Percentiles rank a stretch among this genome's conserved stretches.
Evolutionary conservation across 768 basidiomycete genomes (phyloP).

Genomic region (Suillus tomentosus): DNA sequence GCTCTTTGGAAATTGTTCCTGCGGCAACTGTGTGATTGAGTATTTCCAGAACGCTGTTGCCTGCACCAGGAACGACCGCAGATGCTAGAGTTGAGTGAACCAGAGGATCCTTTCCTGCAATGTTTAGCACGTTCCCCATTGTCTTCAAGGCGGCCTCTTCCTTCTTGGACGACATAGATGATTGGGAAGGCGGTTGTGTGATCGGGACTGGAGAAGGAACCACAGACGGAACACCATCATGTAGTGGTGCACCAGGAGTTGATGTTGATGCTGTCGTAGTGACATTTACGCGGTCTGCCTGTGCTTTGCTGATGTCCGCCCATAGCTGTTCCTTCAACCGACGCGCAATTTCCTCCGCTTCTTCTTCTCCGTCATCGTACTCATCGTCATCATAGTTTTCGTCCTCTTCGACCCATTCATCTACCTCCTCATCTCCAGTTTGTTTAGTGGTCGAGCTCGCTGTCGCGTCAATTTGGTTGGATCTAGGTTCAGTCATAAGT

Average conservation of each 20-base stretch:
- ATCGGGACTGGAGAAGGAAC: neutral
- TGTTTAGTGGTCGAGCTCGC: neutral
- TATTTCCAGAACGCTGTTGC: slow-evolving; percentile 57
- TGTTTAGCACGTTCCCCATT: slow-evolving; percentile 61
- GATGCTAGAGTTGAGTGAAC: slow-evolving; percentile 57
- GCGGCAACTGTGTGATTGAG: slow-evolving; percentile 51
- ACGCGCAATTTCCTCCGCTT: slow-evolving; percentile 74
- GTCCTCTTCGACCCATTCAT: slow-evolving; percentile 44
- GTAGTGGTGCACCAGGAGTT: slow-evolving; percentile 1
- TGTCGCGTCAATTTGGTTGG: neutral
- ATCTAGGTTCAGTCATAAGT: slow-evolving; percentile 3
- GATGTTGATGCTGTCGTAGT: slow-evolving; percentile 16
- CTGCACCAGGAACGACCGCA: slow-evolving; percentile 48
- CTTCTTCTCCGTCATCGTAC: slow-evolving; percentile 62
- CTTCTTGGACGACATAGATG: slow-evolving; percentile 37
- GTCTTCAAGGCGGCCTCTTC: slow-evolving; percentile 64
- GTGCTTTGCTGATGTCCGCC: slow-evolving; percentile 73
- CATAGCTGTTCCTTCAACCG: slow-evolving; percentile 75
- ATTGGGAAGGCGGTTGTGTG: slow-evolving; percentile 6
- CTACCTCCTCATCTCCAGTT: slow-evolving; percentile 15
- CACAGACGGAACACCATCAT: neutral
- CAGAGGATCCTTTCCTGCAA: slow-evolving; percentile 56
- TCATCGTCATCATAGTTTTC: slow-evolving; percentile 53
- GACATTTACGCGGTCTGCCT: slow-evolving; percentile 40
- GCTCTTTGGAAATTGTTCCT: slow-evolving; percentile 51